Evolutionary conservation across 805 yeast species (phyloP).

Genomic region (Kockiozyma suomiensis): DNA sequence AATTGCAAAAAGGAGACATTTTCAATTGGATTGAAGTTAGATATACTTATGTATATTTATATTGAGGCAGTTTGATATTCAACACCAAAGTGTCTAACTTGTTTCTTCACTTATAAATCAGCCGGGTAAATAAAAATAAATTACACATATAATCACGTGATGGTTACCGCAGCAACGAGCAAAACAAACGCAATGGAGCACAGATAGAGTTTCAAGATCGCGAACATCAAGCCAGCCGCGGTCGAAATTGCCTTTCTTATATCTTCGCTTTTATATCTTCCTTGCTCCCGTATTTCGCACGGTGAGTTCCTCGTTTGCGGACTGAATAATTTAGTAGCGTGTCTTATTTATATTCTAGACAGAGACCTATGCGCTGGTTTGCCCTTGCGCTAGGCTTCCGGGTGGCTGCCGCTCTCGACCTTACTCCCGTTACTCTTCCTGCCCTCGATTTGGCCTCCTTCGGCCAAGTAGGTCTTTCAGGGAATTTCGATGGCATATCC

Average conservation of each 20-base stretch:
- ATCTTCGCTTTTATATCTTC: not conserved
- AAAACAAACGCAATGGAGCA: not conserved
- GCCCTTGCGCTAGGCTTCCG: not conserved
- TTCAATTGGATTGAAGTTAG: too few species aligned
- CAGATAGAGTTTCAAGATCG: slow-evolving; percentile 4
- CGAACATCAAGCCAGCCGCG: slow-evolving; percentile 5
- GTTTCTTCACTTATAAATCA: too few species aligned
- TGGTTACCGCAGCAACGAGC: slow-evolving; percentile 5
- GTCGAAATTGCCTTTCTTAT: not conserved
- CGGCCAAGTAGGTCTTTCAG: slow-evolving; percentile 43
- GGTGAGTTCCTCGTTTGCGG: not conserved
- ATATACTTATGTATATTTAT: too few species aligned
- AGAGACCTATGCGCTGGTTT: slow-evolving; percentile 9
- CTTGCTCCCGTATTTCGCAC: too few species aligned
- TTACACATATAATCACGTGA: not conserved
- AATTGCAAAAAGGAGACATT: too few species aligned
- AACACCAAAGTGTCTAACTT: too few species aligned
- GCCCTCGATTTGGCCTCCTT: slow-evolving; percentile 21
- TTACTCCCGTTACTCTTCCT: slow-evolving; percentile 11
- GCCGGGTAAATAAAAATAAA: not conserved
- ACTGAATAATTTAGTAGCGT: not conserved
- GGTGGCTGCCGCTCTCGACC: slow-evolving; percentile 1
- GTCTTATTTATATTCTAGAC: too few species aligned
- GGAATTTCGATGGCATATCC: slow-evolving; percentile 47
- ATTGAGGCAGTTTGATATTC: too few species aligned